phyloP scores from a whole-genome alignment of 352 stramenopile genomes.

The Lagenidium giganteum region DNA sequence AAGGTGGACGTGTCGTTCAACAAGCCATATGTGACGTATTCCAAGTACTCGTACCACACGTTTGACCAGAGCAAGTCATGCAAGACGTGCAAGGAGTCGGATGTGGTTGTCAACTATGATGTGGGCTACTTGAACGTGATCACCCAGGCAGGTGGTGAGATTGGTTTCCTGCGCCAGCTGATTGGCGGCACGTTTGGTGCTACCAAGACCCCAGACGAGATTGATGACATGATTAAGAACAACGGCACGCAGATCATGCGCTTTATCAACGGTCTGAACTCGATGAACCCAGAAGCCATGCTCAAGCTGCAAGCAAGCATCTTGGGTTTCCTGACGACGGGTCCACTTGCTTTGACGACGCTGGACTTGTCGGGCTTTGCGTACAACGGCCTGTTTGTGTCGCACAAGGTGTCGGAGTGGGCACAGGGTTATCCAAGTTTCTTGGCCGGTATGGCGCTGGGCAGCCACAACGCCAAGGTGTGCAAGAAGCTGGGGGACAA shows the following conservation, averaged over 20 bases:
- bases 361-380: constrained; percentile 56
- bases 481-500: constrained; percentile 37
- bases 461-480: constrained; percentile 41
- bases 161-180: constrained; percentile 40
- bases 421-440: constrained; percentile 70
- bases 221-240: constrained; percentile 21
- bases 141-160: constrained; percentile 48
- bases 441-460: constrained; percentile 48
- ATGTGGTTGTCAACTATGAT: constrained; percentile 57
- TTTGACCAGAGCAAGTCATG: constrained; percentile 45
- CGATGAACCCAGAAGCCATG: constrained; percentile 57
- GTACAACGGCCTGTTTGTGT: constrained; percentile 71
- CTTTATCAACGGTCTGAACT: constrained; percentile 78
- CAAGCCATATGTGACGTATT: constrained; percentile 59
- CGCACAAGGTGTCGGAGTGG: constrained; percentile 52
- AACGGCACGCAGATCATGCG: constrained; percentile 62
- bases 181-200: constrained; percentile 39
- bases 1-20: constrained; percentile 62
- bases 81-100: constrained; percentile 41
- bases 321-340: constrained; percentile 28
- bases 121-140: constrained; percentile 69
- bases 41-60: constrained; percentile 74
- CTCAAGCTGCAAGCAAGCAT: constrained; percentile 45
- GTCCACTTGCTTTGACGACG: constrained; percentile 24
- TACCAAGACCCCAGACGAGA: constrained; percentile 9